Evolutionary conservation across 2,329 filamentous ascomycete genomes (phyloP).

Genomic region (Ophiostoma sp.): DNA sequence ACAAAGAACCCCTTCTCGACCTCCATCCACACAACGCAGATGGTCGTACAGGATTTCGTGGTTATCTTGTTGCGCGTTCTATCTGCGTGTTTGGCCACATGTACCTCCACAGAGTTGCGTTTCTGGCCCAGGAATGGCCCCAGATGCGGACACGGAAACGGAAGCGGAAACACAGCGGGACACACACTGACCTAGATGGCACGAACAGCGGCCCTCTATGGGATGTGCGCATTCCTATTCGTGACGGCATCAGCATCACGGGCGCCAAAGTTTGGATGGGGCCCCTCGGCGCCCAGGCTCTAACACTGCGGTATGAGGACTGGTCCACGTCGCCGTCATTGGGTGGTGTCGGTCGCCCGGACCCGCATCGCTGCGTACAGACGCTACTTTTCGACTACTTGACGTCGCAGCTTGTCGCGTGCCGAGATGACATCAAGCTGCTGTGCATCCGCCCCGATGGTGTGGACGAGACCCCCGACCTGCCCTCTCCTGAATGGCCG

Average conservation of each 20-base stretch:
- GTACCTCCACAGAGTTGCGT: slow-evolving; percentile 15
- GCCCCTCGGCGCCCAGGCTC: slow-evolving; percentile 14
- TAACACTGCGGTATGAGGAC: slow-evolving; percentile 19
- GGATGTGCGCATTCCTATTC: slow-evolving; percentile 17
- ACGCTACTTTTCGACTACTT: slow-evolving; percentile 12
- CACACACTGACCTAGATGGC: neutral
- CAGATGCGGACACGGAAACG: neutral
- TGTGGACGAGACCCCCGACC: neutral
- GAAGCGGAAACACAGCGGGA: neutral
- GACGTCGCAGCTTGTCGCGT: neutral
- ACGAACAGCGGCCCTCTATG: neutral
- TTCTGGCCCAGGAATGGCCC: neutral
- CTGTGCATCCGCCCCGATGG: neutral
- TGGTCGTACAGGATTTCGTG: neutral
- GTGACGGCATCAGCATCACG: slow-evolving; percentile 11
- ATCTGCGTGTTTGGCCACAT: slow-evolving; percentile 19
- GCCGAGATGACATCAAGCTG: neutral
- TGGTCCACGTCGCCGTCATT: slow-evolving; percentile 17
- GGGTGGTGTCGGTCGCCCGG: slow-evolving; percentile 9
- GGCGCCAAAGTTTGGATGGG: slow-evolving; percentile 18
- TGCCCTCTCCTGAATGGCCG: neutral
- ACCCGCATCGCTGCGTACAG: slow-evolving; percentile 10
- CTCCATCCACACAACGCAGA: neutral
- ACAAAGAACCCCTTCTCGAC: neutral
- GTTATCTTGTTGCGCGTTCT: slow-evolving; percentile 13